Evolutionary conservation across 169 alveolate species (phyloP).

Genomic region (Cryptosporidium ubiquitum): DNA sequence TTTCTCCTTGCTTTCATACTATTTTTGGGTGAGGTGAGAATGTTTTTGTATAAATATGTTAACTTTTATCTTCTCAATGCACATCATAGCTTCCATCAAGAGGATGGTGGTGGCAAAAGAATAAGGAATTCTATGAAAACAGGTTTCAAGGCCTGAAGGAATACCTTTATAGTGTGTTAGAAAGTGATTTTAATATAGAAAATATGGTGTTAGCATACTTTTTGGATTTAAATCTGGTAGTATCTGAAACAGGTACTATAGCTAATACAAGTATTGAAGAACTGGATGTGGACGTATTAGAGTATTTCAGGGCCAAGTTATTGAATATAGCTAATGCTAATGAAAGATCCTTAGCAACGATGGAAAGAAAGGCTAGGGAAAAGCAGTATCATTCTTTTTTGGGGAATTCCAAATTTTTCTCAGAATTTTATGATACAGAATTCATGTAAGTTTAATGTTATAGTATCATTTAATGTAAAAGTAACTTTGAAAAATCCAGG

Average conservation of each 20-base stretch:
- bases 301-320: slow-evolving; percentile 15
- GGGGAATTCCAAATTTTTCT: slow-evolving; percentile 1
- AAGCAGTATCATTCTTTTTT: slow-evolving; percentile 26
- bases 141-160: slow-evolving; percentile 12
- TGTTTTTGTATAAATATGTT: background rate
- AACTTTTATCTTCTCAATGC: background rate
- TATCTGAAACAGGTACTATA: slow-evolving; percentile 1
- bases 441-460: slow-evolving; percentile 16
- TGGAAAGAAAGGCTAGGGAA: slow-evolving; percentile 65
- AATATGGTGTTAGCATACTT: slow-evolving; percentile 62
- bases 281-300: slow-evolving; percentile 35
- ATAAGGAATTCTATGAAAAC: slow-evolving; percentile 25
- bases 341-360: slow-evolving; percentile 65
- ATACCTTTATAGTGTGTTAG: slow-evolving; percentile 31
- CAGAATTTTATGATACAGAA: background rate
- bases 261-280: slow-evolving; percentile 27
- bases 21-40: background rate
- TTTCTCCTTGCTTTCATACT: background rate
- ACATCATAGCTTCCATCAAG: slow-evolving; percentile 7
- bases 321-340: slow-evolving; percentile 26
- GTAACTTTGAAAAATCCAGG: background rate
- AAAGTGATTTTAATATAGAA: slow-evolving; percentile 38
- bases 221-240: slow-evolving; percentile 46
- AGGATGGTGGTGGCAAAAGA: slow-evolving; percentile 75
- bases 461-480: background rate